Conservation (phyloP, 2,329 filamentous ascomycete species). For the Mariannaea sp. region DNA sequence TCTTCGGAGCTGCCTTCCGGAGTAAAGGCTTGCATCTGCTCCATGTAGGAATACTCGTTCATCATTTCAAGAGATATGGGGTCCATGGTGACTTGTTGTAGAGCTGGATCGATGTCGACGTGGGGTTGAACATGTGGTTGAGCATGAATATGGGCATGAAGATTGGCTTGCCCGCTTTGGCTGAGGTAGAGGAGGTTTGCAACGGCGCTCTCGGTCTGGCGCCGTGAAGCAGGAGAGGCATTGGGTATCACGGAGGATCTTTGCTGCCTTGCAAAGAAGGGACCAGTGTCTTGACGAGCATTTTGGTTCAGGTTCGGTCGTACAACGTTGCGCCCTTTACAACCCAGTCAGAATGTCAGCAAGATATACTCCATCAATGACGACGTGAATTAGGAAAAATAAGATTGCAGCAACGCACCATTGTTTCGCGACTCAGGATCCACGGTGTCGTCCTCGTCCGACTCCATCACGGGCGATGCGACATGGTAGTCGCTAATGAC, state of each 20-base stretch:
- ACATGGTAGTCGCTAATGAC: slow-evolving; percentile 45
- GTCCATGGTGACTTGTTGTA: slow-evolving; percentile 30
- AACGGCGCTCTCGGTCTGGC: slow-evolving; percentile 44
- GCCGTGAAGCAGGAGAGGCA: slow-evolving; percentile 32
- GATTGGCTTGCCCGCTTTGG: slow-evolving; percentile 39
- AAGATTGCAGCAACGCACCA: slow-evolving; percentile 17
- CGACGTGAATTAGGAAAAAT: too few relatives aligned
- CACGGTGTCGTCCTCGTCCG: slow-evolving; percentile 20
- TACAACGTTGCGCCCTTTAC: not conserved
- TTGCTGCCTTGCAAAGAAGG: slow-evolving; percentile 14
- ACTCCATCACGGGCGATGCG: slow-evolving; percentile 29
- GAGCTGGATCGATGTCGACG: slow-evolving; percentile 27
- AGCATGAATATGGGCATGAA: too few relatives aligned
- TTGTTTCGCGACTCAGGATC: not conserved
- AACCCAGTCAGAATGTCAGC: not conserved
- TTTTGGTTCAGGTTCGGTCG: slow-evolving; percentile 2
- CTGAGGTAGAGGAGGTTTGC: slow-evolving; percentile 44
- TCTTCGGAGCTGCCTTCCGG: slow-evolving; percentile 43
- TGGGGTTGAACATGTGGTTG: slow-evolving; percentile 4
- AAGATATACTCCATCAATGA: not conserved
- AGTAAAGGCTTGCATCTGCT: slow-evolving; percentile 39
- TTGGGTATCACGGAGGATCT: slow-evolving; percentile 5
- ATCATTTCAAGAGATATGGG: slow-evolving; percentile 23
- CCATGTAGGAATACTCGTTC: slow-evolving; percentile 34
- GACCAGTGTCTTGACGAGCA: too few relatives aligned